These are phyloP conservation scores for Trichoderma koningiopsis DNA, from an alignment of 2,329 filamentous ascomycete species.

Conservation along the genomic window DNA sequence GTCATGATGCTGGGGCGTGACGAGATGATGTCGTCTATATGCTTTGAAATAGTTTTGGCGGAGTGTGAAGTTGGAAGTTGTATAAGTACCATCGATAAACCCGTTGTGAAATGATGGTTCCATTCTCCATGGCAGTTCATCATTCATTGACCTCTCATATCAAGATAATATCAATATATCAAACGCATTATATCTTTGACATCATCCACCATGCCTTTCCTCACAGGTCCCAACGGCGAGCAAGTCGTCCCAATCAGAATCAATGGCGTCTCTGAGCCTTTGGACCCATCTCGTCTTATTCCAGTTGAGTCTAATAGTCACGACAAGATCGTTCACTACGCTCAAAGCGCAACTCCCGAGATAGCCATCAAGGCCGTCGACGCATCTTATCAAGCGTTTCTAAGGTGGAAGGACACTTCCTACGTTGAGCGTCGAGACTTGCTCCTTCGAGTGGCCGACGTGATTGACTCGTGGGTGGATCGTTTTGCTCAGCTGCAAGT, in stretches of 20 bases:
- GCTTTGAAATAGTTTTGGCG: neutral
- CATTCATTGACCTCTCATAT: neutral
- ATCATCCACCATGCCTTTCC: constrained; percentile 4
- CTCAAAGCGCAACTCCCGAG: constrained; percentile 49
- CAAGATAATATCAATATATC: neutral
- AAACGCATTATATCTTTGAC: neutral
- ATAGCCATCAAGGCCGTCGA: constrained; percentile 56
- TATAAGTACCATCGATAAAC: neutral
- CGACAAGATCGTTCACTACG: constrained; percentile 15
- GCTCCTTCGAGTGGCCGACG: constrained; percentile 66
- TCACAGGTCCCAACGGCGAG: constrained; percentile 21
- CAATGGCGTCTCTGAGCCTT: constrained; percentile 3
- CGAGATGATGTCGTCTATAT: neutral
- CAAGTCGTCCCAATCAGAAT: constrained; percentile 19
- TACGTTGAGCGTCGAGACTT: constrained; percentile 66
- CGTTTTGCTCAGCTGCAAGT: constrained; percentile 65
- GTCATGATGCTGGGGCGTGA: neutral
- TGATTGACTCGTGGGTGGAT: constrained; percentile 60
- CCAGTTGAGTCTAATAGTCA: constrained; percentile 3
- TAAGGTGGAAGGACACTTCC: constrained; percentile 66
- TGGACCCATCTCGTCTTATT: constrained; percentile 10
- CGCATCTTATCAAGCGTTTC: constrained; percentile 66
- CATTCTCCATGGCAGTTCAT: neutral
- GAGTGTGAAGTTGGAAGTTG: neutral
- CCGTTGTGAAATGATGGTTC: neutral